These are phyloP conservation scores for Amyloporia xantha DNA, from an alignment of 768 basidiomycete genomes.

Conservation along the genomic window DNA sequence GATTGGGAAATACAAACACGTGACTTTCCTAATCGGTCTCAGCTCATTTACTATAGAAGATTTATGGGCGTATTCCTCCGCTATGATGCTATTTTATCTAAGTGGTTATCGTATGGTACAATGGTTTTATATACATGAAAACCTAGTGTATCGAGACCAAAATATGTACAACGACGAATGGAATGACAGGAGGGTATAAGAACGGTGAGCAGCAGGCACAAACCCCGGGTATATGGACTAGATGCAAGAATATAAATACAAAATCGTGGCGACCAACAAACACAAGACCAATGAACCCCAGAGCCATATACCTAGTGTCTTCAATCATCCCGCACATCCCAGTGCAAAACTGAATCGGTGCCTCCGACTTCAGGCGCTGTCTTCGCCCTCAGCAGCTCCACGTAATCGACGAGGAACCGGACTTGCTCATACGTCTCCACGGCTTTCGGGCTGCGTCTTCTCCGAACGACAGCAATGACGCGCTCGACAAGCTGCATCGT, in stretches of 20 bases:
- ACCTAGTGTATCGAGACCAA: no score
- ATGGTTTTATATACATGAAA: no score
- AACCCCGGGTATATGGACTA: no score
- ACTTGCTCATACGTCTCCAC: constrained; percentile 96
- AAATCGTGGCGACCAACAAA: neutral
- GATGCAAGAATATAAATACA: neutral
- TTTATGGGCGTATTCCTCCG: no score
- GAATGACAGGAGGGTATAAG: no score
- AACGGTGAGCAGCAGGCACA: no score
- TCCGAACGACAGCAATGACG: constrained; percentile 65
- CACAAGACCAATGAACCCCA: neutral
- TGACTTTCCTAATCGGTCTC: no score
- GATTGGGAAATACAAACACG: no score
- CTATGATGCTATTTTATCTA: no score
- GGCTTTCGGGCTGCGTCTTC: constrained; percentile 79
- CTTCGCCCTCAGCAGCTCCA: constrained; percentile 43
- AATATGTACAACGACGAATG: no score
- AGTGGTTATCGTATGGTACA: no score
- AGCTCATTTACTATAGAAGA: no score
- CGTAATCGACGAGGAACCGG: constrained; percentile 69
- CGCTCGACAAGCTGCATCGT: constrained; percentile 65
- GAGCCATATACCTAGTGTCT: neutral
- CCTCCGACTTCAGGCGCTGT: neutral
- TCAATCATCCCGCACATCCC: constrained; percentile 2
- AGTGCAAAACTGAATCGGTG: neutral